Evolutionary conservation across 73 alveolate genomes (phyloP), one percentile per base, ranked within the genome.

Genomic region (Paramecium sexaurelia): DNA sequence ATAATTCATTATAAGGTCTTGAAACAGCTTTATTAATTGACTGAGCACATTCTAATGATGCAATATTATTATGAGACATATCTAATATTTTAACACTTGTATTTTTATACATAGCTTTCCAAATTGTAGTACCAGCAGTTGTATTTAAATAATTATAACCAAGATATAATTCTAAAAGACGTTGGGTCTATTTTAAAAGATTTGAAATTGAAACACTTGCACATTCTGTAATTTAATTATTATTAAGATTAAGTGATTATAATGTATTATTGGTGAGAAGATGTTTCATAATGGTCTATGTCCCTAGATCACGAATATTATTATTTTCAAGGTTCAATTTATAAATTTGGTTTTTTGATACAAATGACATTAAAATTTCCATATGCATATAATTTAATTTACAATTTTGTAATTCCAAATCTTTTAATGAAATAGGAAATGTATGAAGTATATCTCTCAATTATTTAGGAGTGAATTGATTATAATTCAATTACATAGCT

Each of bases 41-140:
- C 20, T 78, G 24, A 19, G 73, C 90, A 78, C 90, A 78, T 24
- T 78, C 90, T 20, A 45, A 20, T 24, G 90, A 41, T 78, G 90
- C 90, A 17, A 78, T 39, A 78, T 78, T 37, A 22, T 78, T 78
- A 40, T 78, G 90, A 22, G 90, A 78, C 6, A 78, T 5, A 40
- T 78, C 90, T 41, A 78, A 78, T 41, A 78, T 45, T 45, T 78
- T 78, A 24, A 78, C 55, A 45, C 75, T 78, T 5, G 90, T 41
- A 45, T 78, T 78, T 43, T 45, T 78, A 40, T 71, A 71, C 56
- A 71, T 33, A 7, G 68, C 40, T 24, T 78, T 78, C 69, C 69
- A 78, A 24, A 78, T 41, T 10, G 68, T 40, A 78, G 39, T 41
- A 41, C 90, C 90, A 22, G 61, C 90, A 39, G 51, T 78, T 29